Evolutionary conservation across 192 early-diverging fungal species (phyloP).

Genomic region (Physocladia obscura): DNA sequence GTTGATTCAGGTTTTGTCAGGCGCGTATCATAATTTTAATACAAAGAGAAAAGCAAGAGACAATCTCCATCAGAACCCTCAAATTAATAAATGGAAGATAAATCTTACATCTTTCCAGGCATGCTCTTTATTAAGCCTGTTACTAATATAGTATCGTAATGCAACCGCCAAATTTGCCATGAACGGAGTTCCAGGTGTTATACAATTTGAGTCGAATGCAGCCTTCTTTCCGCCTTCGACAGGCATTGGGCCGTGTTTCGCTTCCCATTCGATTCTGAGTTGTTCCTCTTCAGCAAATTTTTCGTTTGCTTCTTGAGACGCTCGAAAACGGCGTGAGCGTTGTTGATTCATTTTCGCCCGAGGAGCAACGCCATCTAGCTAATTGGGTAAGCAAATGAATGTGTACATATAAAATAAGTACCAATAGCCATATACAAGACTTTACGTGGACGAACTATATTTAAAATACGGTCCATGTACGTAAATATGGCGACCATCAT

Average conservation of each 20-base stretch:
- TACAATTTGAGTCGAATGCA: constrained; percentile 96
- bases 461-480: constrained; percentile 93
- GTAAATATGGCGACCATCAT: constrained; percentile 96
- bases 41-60: no score
- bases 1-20: neutral
- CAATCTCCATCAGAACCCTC: no score
- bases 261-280: constrained; percentile 50
- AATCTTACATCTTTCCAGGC: constrained; percentile 75
- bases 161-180: constrained; percentile 87
- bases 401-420: constrained; percentile 31
- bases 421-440: constrained; percentile 97
- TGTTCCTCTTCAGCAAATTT: constrained; percentile 57
- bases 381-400: neutral
- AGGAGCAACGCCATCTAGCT: constrained; percentile 84
- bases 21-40: no score
- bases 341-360: constrained; percentile 99
- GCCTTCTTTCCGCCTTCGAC: constrained; percentile 56
- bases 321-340: constrained; percentile 91
- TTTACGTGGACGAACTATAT: constrained; percentile 89
- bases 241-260: constrained; percentile 7
- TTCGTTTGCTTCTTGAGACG: constrained; percentile 80
- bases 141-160: constrained; percentile 86
- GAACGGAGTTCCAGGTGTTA: constrained; percentile 96
- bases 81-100: neutral
- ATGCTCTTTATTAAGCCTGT: constrained; percentile 84